Conservation (phyloP, 495 filamentous ascomycete species). For the Choiromyces venosus region DNA sequence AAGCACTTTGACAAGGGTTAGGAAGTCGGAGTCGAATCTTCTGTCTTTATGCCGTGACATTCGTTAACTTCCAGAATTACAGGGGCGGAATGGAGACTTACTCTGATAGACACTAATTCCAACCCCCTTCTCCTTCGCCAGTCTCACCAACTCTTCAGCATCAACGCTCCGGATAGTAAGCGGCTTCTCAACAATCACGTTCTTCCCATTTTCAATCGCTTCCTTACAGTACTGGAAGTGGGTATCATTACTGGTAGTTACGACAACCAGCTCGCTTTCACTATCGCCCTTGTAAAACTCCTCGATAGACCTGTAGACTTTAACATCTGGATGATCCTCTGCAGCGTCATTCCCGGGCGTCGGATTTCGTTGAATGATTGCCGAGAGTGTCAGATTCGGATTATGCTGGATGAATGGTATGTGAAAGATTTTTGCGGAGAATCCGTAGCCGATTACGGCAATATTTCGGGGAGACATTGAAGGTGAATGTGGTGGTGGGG, state of each 20-base stretch:
- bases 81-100: conserved; percentile 37
- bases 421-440: conserved; percentile 85
- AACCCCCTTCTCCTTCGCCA: conserved; percentile 58
- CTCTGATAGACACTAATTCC: conserved; percentile 79
- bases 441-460: conserved; percentile 61
- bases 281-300: conserved; percentile 59
- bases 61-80: background rate
- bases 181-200: conserved; percentile 86
- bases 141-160: conserved; percentile 60
- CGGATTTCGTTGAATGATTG: conserved; percentile 72
- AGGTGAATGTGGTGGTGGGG: background rate
- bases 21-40: conserved; percentile 78
- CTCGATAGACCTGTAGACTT: conserved; percentile 55
- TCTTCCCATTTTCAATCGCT: conserved; percentile 68
- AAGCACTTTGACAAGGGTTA: conserved; percentile 56
- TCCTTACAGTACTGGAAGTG: conserved; percentile 63
- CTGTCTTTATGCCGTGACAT: conserved; percentile 52
- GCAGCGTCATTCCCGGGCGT: conserved; percentile 58
- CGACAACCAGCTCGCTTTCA: conserved; percentile 63
- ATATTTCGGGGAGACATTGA: conserved; percentile 45
- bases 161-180: conserved; percentile 69
- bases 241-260: conserved; percentile 69
- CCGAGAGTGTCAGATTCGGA: conserved; percentile 62
- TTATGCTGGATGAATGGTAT: conserved; percentile 73
- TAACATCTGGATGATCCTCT: conserved; percentile 62